Percentiles rank a stretch among this genome's conserved stretches.
Conservation (phyloP, 768 basidiomycete genomes). For the Tephrocybe rancida region DNA sequence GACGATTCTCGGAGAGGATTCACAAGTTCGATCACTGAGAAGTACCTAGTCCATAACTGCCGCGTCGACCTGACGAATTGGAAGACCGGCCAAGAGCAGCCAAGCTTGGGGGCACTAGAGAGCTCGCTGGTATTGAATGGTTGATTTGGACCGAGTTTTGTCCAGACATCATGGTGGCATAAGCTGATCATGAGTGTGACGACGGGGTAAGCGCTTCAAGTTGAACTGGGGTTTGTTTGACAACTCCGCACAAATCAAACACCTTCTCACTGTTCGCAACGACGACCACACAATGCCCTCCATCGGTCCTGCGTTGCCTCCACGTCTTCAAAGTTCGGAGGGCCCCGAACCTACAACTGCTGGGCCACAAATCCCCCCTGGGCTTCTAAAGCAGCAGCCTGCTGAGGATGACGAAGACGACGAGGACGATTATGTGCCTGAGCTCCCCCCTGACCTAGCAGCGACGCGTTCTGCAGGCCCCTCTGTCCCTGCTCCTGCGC, state of each 20-base stretch:
- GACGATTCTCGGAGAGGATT: slow-evolving; percentile 75
- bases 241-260: slow-evolving; percentile 4
- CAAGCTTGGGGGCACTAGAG: slow-evolving; percentile 34
- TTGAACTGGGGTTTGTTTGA: no score
- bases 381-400: slow-evolving; percentile 24
- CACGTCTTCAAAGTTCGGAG: slow-evolving; percentile 38
- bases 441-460: slow-evolving; percentile 71
- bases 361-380: slow-evolving; percentile 30
- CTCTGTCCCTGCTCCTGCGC: slow-evolving; percentile 19
- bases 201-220: no score
- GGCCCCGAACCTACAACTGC: slow-evolving; percentile 17
- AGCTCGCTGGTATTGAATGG: slow-evolving; percentile 23
- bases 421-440: slow-evolving; percentile 68
- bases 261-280: slow-evolving; percentile 4
- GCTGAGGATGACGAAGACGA: slow-evolving; percentile 26
- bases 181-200: no score
- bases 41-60: slow-evolving; percentile 85
- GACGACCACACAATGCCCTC: slow-evolving; percentile 38
- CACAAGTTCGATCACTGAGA: slow-evolving; percentile 81
- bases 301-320: slow-evolving; percentile 61
- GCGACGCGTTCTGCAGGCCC: slow-evolving; percentile 38
- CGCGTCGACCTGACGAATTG: slow-evolving; percentile 60
- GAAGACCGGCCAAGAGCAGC: slow-evolving; percentile 67
- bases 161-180: slow-evolving; percentile 27
- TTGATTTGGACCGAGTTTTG: slow-evolving; percentile 34